These are phyloP conservation scores for Aspergillus japonicus DNA, from an alignment of 2,329 filamentous ascomycete species.

Conservation along the genomic window DNA sequence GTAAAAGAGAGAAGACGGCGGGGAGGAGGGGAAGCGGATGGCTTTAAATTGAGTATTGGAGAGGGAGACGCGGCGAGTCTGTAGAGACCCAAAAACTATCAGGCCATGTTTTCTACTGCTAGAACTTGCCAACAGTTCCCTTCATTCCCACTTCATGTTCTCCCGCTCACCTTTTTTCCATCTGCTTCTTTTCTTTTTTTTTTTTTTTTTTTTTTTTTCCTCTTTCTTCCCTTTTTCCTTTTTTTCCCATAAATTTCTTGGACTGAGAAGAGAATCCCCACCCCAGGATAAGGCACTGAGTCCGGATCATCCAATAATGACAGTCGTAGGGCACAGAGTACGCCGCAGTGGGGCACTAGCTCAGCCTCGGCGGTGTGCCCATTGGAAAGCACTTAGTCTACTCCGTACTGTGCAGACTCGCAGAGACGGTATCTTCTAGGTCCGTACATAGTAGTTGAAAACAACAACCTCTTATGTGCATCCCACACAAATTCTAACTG, in stretches of 20 bases:
- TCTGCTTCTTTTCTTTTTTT: too few species aligned
- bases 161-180: too few species aligned
- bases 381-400: background rate
- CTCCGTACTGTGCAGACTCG: too few species aligned
- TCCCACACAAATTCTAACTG: too few species aligned
- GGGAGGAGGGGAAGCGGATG: conserved; percentile 7
- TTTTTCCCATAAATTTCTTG: conserved; percentile 9
- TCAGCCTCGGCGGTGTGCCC: background rate
- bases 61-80: conserved; percentile 6
- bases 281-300: background rate
- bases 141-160: background rate
- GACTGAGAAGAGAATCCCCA: background rate
- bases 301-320: background rate
- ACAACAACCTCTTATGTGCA: too few species aligned
- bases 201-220: background rate
- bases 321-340: background rate
- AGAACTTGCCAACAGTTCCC: background rate
- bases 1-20: conserved; percentile 9
- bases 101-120: conserved; percentile 1
- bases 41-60: conserved; percentile 5
- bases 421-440: too few species aligned
- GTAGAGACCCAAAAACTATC: conserved; percentile 8
- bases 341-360: background rate
- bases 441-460: too few species aligned
- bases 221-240: conserved; percentile 9